Percentiles rank a stretch among this genome's conserved stretches.
These are phyloP conservation scores for Geoglossum glabrum DNA, from an alignment of 495 filamentous ascomycete genomes.

Conservation along the genomic window DNA sequence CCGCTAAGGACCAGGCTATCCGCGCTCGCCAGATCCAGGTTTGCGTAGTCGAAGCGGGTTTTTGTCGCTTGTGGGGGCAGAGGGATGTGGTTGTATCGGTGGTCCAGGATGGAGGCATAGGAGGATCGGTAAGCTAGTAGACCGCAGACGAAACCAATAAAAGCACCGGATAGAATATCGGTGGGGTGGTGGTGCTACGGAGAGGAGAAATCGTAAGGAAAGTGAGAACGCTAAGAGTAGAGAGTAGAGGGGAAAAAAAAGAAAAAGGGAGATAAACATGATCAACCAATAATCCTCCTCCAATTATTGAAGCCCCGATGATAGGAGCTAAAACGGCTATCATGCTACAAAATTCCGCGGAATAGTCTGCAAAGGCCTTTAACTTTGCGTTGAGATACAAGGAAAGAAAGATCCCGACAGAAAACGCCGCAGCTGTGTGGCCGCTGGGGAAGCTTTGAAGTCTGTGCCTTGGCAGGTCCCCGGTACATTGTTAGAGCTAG, in stretches of 20 bases:
- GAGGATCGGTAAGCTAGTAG: conserved; percentile 34
- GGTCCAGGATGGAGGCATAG: conserved; percentile 38
- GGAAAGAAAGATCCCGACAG: conserved; percentile 32
- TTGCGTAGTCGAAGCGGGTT: conserved; percentile 22
- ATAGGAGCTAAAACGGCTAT: conserved; percentile 20
- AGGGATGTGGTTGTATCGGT: conserved; percentile 27
- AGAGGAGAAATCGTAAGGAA: not conserved
- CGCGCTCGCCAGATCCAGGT: not conserved
- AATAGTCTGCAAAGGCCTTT: conserved; percentile 37
- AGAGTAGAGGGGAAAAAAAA: not conserved
- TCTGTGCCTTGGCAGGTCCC: no score
- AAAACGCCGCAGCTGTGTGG: conserved; percentile 36
- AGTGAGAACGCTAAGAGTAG: no score
- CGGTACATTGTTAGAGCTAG: no score
- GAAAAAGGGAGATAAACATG: not conserved
- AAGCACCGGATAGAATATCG: conserved; percentile 33
- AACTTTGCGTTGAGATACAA: conserved; percentile 49
- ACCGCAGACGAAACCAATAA: conserved; percentile 35
- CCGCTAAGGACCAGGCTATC: not conserved
- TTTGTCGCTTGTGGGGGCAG: conserved; percentile 9
- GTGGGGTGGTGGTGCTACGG: conserved; percentile 2
- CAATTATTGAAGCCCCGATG: conserved; percentile 14
- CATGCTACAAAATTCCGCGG: conserved; percentile 21
- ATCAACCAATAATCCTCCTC: not conserved
- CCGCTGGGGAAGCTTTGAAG: conserved; percentile 31